Evolutionary conservation across 495 filamentous ascomycete genomes (phyloP).

Genomic region (Chaetomium cochliodes): DNA sequence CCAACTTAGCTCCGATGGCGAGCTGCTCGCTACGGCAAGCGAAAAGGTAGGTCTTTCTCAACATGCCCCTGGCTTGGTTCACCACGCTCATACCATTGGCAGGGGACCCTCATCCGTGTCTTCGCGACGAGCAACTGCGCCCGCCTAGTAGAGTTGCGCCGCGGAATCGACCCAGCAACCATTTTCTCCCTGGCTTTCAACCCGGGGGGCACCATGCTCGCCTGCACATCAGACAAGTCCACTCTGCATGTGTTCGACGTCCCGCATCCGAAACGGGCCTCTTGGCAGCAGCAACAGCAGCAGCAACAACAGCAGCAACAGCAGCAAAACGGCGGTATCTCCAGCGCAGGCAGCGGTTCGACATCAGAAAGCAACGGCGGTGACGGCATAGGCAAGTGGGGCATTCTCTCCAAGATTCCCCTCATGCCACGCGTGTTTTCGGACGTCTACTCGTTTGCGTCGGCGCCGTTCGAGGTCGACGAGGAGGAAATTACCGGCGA

Average conservation of each 20-base stretch:
- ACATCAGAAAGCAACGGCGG: conserved; percentile 24
- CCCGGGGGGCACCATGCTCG: conserved; percentile 71
- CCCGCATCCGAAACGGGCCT: conserved; percentile 57
- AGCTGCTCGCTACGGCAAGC: conserved; percentile 85
- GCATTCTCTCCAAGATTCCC: conserved; percentile 72
- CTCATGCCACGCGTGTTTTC: conserved; percentile 77
- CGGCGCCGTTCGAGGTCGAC: conserved; percentile 72
- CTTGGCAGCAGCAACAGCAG: conserved; percentile 57
- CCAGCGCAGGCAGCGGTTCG: not conserved
- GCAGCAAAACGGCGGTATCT: not conserved
- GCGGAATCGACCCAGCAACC: conserved; percentile 82
- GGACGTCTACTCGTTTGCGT: conserved; percentile 78
- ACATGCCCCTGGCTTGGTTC: not conserved
- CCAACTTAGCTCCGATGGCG: conserved; percentile 74
- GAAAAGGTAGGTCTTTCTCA: conserved; percentile 60
- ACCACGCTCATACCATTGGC: not conserved
- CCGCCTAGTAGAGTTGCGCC: conserved; percentile 75
- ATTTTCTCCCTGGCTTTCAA: conserved; percentile 88
- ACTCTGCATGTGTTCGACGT: conserved; percentile 91
- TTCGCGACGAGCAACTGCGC: conserved; percentile 76
- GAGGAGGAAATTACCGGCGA: conserved; percentile 52
- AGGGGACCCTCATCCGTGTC: conserved; percentile 87
- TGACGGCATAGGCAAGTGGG: conserved; percentile 68
- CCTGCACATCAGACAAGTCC: conserved; percentile 95
- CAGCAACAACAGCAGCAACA: conserved; percentile 42